phyloP scores from a whole-genome alignment of 1,139 yeast species.

The Candida frijolesensis region DNA sequence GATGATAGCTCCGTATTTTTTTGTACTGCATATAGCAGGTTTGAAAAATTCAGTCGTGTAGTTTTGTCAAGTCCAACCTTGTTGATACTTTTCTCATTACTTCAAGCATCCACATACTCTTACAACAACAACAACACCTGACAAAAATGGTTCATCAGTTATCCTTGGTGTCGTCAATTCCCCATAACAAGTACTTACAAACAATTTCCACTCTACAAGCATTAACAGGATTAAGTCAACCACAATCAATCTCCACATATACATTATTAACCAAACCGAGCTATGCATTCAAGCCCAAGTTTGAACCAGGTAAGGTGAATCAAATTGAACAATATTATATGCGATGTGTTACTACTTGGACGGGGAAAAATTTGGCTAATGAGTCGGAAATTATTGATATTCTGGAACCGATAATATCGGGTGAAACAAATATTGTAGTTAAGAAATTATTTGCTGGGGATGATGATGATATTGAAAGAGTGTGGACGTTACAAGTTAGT shows the following conservation, averaged over 20 bases:
- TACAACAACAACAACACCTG: not conserved
- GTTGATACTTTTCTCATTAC: too few relatives aligned
- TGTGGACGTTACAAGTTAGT: constrained; percentile 69
- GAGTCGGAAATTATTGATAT: constrained; percentile 32
- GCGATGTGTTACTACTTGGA: constrained; percentile 50
- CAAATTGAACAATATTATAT: constrained; percentile 51
- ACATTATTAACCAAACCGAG: constrained; percentile 47
- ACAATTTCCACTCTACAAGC: constrained; percentile 49
- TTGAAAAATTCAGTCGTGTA: too few relatives aligned
- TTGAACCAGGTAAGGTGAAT: constrained; percentile 53
- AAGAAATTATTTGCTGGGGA: constrained; percentile 34
- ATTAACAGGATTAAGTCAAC: constrained; percentile 41
- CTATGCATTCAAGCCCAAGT: constrained; percentile 46
- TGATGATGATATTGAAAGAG: constrained; percentile 30
- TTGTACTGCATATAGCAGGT: too few relatives aligned
- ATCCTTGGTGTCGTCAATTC: constrained; percentile 42
- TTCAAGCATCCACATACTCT: too few relatives aligned
- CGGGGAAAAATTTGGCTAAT: constrained; percentile 24
- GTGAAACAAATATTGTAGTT: constrained; percentile 21
- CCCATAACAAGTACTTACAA: constrained; percentile 44
- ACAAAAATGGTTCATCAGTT: constrained; percentile 45
- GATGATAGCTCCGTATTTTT: too few relatives aligned
- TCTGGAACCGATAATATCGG: constrained; percentile 27
- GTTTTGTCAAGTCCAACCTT: too few relatives aligned
- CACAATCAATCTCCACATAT: constrained; percentile 46